Evolutionary conservation across 2,329 filamentous ascomycete species (phyloP), one percentile per base, ranked within the genome.

Genomic region (Alternaria triticimaculans): DNA sequence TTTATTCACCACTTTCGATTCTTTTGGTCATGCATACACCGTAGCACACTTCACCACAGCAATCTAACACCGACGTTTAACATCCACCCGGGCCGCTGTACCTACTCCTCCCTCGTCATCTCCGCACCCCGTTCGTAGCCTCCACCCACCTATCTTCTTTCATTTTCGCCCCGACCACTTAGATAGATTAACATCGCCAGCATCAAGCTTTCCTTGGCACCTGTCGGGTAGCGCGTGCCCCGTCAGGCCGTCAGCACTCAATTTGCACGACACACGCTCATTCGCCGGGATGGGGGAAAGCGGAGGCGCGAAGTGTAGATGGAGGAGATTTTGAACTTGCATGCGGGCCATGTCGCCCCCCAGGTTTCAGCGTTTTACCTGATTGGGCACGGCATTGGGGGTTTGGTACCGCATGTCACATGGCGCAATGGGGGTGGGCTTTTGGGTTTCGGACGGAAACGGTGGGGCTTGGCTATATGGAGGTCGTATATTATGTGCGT

Each of bases 141-240:
- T n/a, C 20, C n/a, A 55, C 25, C 56, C 58, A 61, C 44, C 46
- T 57, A 58, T 61, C 54, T 62, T 57, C 54, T 58, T 37, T 8
- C 30, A 0, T 18, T 18, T 11, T 41, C n/a, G 37, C 37, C 60
- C 56, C 20, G 60, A 41, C 51, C 45, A 58, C 45, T 48, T 41
- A 23, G 28, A 69, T 73, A 70, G 55, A 73, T 72, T 73, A 51
- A 41, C 45, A 25, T 62, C 30, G 21, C 33, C 58, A 33, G n/a
- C 49, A 64, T 62, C 58, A 66, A 66, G 64, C 63, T 60, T 63
- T 63, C 55, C 70, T 73, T 72, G 66, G 68, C 68, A 55, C 15
- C 28, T 41, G 54, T 45, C 55, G 33, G 37, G 48, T 61, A 60
- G 55, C 61, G 62, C 64, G 49, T 68, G 56, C 37, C 56, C 37